These are phyloP conservation scores for Grosmannia clavigera DNA, from an alignment of 2,329 filamentous ascomycete species.

Conservation along the genomic window DNA sequence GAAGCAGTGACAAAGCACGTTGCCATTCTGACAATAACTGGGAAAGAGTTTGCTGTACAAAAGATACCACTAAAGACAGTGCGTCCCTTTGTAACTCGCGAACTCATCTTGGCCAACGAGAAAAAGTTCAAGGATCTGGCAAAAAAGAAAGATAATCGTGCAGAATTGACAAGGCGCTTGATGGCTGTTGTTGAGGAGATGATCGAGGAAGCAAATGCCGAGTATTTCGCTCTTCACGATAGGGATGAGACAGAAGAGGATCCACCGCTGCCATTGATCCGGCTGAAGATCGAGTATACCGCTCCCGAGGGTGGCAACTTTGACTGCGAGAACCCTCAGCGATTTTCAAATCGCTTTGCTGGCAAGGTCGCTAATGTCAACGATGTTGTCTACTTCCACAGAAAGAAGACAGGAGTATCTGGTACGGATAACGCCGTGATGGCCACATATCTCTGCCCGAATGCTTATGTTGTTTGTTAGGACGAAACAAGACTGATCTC, in stretches of 20 bases:
- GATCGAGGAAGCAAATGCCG: conserved; percentile 69
- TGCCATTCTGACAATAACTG: conserved; percentile 71
- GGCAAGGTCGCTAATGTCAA: conserved; percentile 88
- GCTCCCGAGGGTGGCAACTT: conserved; percentile 75
- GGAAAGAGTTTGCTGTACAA: conserved; percentile 67
- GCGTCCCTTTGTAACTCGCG: conserved; percentile 77
- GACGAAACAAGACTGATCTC: conserved; percentile 33
- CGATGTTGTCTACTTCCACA: conserved; percentile 86
- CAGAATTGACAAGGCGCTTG: conserved; percentile 65
- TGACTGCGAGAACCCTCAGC: conserved; percentile 87
- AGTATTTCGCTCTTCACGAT: conserved; percentile 69
- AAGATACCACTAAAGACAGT: conserved; percentile 78
- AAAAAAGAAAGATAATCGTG: conserved; percentile 70
- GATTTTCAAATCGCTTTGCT: conserved; percentile 86
- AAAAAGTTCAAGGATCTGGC: conserved; percentile 65
- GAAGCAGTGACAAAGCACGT: conserved; percentile 90
- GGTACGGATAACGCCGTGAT: conserved; percentile 21
- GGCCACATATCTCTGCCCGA: background rate
- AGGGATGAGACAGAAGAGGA: conserved; percentile 45
- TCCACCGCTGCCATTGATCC: conserved; percentile 68
- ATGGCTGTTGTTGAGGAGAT: conserved; percentile 71
- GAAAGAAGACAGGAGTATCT: conserved; percentile 58
- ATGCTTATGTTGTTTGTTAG: conserved; percentile 8
- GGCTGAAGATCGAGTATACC: conserved; percentile 83
- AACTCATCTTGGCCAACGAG: conserved; percentile 67